Base-by-base conservation (phyloP, 2,329 filamentous ascomycete species). In the Colletotrichum brevisporum region DNA sequence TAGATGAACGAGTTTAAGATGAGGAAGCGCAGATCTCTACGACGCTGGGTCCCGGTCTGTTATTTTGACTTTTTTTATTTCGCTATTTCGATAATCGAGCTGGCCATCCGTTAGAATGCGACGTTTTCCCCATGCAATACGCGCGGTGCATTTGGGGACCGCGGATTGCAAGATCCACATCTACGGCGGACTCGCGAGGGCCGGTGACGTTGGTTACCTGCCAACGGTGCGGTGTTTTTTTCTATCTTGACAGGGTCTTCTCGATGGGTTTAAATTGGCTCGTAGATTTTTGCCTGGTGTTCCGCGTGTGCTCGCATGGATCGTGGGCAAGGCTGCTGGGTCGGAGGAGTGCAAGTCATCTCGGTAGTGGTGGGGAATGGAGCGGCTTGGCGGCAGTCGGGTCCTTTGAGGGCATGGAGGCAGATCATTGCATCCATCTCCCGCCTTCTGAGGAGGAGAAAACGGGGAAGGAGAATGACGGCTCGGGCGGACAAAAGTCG, bases 281-380 rank as follows among this genome's bases (percentile, higher is more conserved):
- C 55, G 55, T 55, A 55, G 27, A 51, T 61, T 62, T 21, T 47
- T 24, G 18, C 58, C 24, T 45, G 18, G n/a, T 26, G 18, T 57
- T 57, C 60, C 60, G 65, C 54, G 60, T 58, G 65, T 64, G 39
- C 21, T 41, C 13, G 41, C 65, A 68, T 65, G 65, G 61, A 53
- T 68, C 18, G 36, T 18, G 48, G 27, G 45, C 55, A 64, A 63
- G 64, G 64, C 53, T 67, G 26, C 8, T 9, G 8, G 27, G 51
- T 39, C 26, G 41, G 60, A 56, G 45, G 52, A 63, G 26, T 16
- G 43, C 41, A 26, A 36, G 43, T 56, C 41, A 63, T 63, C 60
- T 63, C 60, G 60, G 60, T 63, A 63, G 60, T 50, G 24, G 41
- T 55, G 60, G 51, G 50, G 51, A 69, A 41, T 63, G 60, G 65